A percentile compares a stretch with the other conserved stretches of the same genome.
These are phyloP conservation scores for Coleophoma crateriformis DNA, from an alignment of 2,329 filamentous ascomycete species.

Conservation along the genomic window DNA sequence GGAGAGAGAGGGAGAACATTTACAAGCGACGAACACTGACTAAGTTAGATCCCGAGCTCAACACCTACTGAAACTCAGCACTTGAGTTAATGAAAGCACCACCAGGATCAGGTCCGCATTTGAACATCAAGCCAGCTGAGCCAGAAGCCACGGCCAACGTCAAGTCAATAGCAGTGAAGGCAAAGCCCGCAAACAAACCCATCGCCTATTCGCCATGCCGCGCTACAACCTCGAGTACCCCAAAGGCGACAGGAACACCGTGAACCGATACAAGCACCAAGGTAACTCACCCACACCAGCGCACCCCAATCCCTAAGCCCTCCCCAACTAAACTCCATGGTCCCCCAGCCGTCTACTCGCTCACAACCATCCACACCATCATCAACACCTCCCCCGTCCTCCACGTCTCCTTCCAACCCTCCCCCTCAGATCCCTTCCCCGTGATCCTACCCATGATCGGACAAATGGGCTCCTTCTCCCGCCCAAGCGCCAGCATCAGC, in stretches of 20 bases:
- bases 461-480: conserved; percentile 68
- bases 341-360: conserved; percentile 14
- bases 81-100: no score
- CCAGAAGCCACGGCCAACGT: no score
- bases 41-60: no score
- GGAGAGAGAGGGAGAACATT: no score
- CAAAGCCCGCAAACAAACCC: no score
- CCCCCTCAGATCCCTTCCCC: conserved; percentile 52
- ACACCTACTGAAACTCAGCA: no score
- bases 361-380: conserved; percentile 67
- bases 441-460: conserved; percentile 81
- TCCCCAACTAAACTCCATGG: neutral
- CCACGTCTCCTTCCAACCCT: conserved; percentile 69
- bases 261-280: conserved; percentile 23
- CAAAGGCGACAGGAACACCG: conserved; percentile 16
- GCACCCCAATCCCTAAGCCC: no score
- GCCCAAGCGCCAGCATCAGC: conserved; percentile 12
- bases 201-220: conserved; percentile 8
- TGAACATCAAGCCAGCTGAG: no score
- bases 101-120: no score
- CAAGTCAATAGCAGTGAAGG: no score
- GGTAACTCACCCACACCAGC: conserved; percentile 5
- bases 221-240: conserved; percentile 19
- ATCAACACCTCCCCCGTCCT: conserved; percentile 70
- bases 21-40: no score